Base-by-base conservation (phyloP, 169 alveolate genomes). In the Eimeria praecox region DNA sequence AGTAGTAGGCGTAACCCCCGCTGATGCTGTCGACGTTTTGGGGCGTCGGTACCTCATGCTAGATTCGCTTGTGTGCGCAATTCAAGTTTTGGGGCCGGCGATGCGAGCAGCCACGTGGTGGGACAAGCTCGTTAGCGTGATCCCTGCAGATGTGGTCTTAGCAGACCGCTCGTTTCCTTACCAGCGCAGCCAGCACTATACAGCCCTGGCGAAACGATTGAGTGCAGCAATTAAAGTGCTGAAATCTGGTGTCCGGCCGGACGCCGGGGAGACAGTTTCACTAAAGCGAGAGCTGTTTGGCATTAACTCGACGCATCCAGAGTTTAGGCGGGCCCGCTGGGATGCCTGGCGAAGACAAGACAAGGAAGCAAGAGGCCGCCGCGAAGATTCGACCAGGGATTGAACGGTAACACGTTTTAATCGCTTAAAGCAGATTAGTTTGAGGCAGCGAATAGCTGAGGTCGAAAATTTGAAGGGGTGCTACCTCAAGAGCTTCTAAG, bases 11-110 rank as follows among this genome's bases (percentile, higher is more conserved):
- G 3, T 1, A 27, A 4, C 33, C n/a, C 40, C 38, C 35, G n/a
- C 77, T 64, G 35, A 30, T 20, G 77, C 77, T 64, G 77, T 22
- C 35, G n/a, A 9, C 14, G 77, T 64, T 64, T 64, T 64, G 30
- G 77, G 77, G 12, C 77, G 35, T 1, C 77, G 77, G 14, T 64
- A 64, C 77, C 77, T 64, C n/a, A 64, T 64, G 77, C 77, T 64
- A 14, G 77, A 64, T 22, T 24, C 77, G 30, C 33, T 64, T 30
- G 77, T 64, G 35, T 27, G 33, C 30, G 35, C 77, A 64, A 64
- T 64, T 64, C 77, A 64, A 22, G 33, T 64, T 64, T 64, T 64
- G 77, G 77, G 77, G 9, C 77, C 77, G 77, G 38, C 77, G 77
- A 64, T 64, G 77, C 14, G 24, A 27, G 77, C 77, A 18, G 14